Percentiles rank a stretch among this genome's conserved stretches.
These are phyloP conservation scores for Diaporthe citriasiana DNA, from an alignment of 2,329 filamentous ascomycete genomes.

Conservation along the genomic window DNA sequence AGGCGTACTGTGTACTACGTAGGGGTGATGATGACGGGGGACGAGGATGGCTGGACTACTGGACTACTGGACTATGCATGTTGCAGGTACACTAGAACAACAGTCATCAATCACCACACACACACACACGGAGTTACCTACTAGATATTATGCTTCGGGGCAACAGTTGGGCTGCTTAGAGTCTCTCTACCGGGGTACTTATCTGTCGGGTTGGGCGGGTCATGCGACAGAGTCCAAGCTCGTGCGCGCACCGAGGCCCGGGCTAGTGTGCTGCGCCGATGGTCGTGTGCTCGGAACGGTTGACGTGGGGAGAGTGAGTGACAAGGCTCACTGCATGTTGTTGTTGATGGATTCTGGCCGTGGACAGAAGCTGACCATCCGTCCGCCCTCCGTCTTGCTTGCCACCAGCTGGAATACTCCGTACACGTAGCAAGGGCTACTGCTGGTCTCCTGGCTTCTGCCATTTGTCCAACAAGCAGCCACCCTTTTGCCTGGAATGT, in stretches of 20 bases:
- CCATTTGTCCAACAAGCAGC: background rate
- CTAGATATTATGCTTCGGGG: background rate
- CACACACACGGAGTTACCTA: too few species aligned
- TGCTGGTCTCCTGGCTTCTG: background rate
- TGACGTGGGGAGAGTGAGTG: background rate
- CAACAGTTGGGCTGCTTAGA: background rate
- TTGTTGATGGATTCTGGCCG: background rate
- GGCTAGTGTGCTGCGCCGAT: background rate
- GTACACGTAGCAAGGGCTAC: slow-evolving; percentile 27
- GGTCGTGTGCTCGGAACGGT: slow-evolving; percentile 19
- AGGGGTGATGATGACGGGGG: background rate
- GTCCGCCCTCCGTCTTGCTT: background rate
- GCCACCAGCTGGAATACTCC: slow-evolving; percentile 7
- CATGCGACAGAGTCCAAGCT: slow-evolving; percentile 14
- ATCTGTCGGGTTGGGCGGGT: slow-evolving; percentile 15
- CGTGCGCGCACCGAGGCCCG: slow-evolving; percentile 13
- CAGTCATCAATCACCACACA: background rate
- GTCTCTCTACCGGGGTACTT: background rate
- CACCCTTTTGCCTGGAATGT: background rate
- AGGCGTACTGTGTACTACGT: too few species aligned
- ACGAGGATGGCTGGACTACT: background rate
- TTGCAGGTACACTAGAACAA: background rate
- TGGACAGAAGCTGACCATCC: slow-evolving; percentile 5
- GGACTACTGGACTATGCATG: background rate
- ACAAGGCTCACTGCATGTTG: background rate